These are phyloP conservation scores for Cornus kousa DNA, from an alignment of 148 eudicot species.

Conservation along the genomic window DNA sequence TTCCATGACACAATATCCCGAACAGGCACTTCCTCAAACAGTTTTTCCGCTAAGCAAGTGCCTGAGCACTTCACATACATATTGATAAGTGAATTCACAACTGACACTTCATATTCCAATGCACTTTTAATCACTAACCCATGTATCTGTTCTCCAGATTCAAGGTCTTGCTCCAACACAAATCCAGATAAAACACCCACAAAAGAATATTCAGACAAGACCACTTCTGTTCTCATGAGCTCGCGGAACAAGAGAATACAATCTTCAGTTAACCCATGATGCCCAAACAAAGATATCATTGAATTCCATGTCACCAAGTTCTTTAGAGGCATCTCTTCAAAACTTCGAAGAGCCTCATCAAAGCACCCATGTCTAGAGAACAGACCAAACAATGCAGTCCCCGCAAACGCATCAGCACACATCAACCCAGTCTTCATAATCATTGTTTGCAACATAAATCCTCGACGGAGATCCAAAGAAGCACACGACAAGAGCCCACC, in stretches of 20 bases:
- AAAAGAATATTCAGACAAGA: slow-evolving; percentile 46
- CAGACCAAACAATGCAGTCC: slow-evolving; percentile 67
- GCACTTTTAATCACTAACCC: slow-evolving; percentile 53
- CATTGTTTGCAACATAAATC: slow-evolving; percentile 48
- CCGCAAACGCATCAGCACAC: slow-evolving; percentile 47
- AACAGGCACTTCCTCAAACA: slow-evolving; percentile 35
- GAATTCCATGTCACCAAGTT: slow-evolving; percentile 69
- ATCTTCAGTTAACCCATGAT: slow-evolving; percentile 45
- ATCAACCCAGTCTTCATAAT: slow-evolving; percentile 61
- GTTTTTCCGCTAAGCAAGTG: slow-evolving; percentile 32
- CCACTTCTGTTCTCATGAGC: slow-evolving; percentile 31
- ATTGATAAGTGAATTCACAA: slow-evolving; percentile 53
- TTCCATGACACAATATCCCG: slow-evolving; percentile 70
- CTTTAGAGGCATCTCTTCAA: slow-evolving; percentile 57
- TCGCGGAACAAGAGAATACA: slow-evolving; percentile 46
- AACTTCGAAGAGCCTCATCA: slow-evolving; percentile 49
- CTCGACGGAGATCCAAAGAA: slow-evolving; percentile 39
- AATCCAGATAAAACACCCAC: slow-evolving; percentile 59
- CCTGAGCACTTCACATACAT: slow-evolving; percentile 51
- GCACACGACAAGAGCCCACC: slow-evolving; percentile 54
- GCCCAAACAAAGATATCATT: slow-evolving; percentile 59
- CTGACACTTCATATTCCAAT: slow-evolving; percentile 28
- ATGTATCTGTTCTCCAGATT: slow-evolving; percentile 55
- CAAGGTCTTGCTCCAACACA: slow-evolving; percentile 24
- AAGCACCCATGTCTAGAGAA: slow-evolving; percentile 53